Evolutionary conservation across 305 asterid genomes (phyloP), one percentile per base, ranked within the genome.

Genomic region (Lippia alba): DNA sequence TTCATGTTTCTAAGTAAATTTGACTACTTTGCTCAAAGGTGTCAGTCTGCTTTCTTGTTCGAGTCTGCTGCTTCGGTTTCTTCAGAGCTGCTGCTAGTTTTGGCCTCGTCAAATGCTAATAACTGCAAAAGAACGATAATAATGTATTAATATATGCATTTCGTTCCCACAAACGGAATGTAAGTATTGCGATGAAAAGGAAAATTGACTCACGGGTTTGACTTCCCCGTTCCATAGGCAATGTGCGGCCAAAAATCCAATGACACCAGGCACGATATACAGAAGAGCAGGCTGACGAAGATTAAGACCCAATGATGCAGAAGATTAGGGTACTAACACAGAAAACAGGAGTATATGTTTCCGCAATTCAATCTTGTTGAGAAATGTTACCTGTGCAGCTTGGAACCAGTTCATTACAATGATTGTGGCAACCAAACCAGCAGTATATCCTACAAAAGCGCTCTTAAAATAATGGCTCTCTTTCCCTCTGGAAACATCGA

Each of bases 401-500:
- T 94, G 96, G 84, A 89, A 94, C 99, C 99, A 94, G 81, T 94
- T 94, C 99, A 94, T 94, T 64, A 91, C 96, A 33, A 86, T 32
- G 64, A 94, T 94, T n/a, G 99, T 94, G 65, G 79, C 79, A 64
- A 86, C 66, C 70, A 94, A 74, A 76, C 97, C 99, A 56, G 73
- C 83, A 18, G 83, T 48, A 44, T 94, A 94, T 74, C 99, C 99
- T 64, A 85, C 76, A 80, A 94, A 94, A 72, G 97, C 92, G 71
- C 99, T 94, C 78, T 78, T 88, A 72, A 94, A 94, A 83, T 94
- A 94, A 56, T 87, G 96, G 79, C 83, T 78, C 67, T 51, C 79
- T 74, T 85, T 91, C 63, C 93, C 99, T 74, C 97, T 81, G n/a
- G 97, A 91, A 56, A 88, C 99, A 79, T 94, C 99, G 78, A 89